Base-by-base conservation (phyloP, 2,329 filamentous ascomycete species). In the Paramyrothecium sp. region DNA sequence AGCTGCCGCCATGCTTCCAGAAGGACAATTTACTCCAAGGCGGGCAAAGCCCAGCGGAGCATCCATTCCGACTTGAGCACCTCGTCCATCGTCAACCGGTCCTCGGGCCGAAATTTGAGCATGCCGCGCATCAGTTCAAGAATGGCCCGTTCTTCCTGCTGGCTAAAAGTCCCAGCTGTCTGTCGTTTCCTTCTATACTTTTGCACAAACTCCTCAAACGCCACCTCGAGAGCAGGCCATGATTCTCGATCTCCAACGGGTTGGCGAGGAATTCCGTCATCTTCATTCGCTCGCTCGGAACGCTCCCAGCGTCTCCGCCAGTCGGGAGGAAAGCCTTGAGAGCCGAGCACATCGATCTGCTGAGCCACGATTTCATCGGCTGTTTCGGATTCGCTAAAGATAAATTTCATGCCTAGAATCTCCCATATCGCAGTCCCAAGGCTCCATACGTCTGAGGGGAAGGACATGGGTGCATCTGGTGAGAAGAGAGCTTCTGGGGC, bases 1-100 rank as follows among this genome's bases (percentile, higher is more conserved):
- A n/a, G n/a, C n/a, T n/a, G n/a, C n/a, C n/a, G n/a, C n/a, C n/a
- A n/a, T n/a, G n/a, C n/a, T n/a, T 30, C 26, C 26, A 30, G 26
- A 30, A 30, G 4, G 26, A 30, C 26, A 10, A 30, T 10, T 30
- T 30, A 10, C 4, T 30, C 10, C 10, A 30, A 30, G 10, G 26
- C 26, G 10, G 54, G 54, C 38, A 48, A 48, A 22, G 60, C 67
- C 71, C 70, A 74, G 41, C 69, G 72, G 0, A 64, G 59, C 65
- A 73, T 72, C 70, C 70, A 74, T 26, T 72, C 65, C 1, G 68
- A 74, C 54, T 54, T 53, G 13, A 73, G 55, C 2, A 74, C 65
- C 47, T 69, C 62, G 12, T 69, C 59, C 19, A 61, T 64, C 19
- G 67, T 68, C 20, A 61, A 60, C 53, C 71, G 62, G 10, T 70